Conservation (phyloP, 2,329 filamentous ascomycete species). For the Anthostomella pinea region DNA sequence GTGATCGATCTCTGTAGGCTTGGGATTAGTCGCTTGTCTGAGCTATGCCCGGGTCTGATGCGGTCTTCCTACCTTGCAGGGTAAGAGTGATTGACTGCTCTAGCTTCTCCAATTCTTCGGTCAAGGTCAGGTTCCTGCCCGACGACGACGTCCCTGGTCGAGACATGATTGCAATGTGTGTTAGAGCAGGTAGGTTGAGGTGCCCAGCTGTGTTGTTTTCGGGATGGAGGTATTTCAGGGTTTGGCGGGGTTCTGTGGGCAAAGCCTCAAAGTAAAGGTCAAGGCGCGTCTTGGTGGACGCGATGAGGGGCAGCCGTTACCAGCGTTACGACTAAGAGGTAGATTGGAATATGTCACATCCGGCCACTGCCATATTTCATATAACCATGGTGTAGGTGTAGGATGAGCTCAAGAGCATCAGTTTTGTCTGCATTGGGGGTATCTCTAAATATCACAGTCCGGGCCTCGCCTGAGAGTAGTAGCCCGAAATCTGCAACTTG, state of each 20-base stretch:
- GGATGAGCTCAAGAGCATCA: too few relatives aligned
- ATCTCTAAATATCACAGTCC: constrained; percentile 18
- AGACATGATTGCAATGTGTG: constrained; percentile 40
- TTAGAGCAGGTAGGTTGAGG: not conserved
- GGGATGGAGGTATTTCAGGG: too few relatives aligned
- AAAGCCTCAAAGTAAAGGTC: too few relatives aligned
- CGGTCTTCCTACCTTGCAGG: constrained; percentile 68
- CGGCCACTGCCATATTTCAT: too few relatives aligned
- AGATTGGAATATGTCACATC: not conserved
- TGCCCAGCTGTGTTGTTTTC: too few relatives aligned
- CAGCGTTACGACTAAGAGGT: not conserved
- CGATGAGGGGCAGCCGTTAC: constrained; percentile 17
- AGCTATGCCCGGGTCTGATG: not conserved
- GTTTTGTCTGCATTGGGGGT: constrained; percentile 16
- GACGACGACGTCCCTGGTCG: constrained; percentile 46
- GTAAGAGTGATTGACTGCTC: constrained; percentile 97
- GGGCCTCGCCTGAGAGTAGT: constrained; percentile 46
- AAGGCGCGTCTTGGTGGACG: constrained; percentile 16
- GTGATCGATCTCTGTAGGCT: constrained; percentile 80
- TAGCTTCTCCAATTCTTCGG: constrained; percentile 91
- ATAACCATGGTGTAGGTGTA: too few relatives aligned
- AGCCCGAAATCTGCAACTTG: constrained; percentile 68
- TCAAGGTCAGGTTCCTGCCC: constrained; percentile 67
- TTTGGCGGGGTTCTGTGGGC: constrained; percentile 11
- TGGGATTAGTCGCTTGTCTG: constrained; percentile 5